These are phyloP conservation scores for Astrocystis sublimbata DNA, from an alignment of 495 filamentous ascomycete genomes.

Conservation along the genomic window DNA sequence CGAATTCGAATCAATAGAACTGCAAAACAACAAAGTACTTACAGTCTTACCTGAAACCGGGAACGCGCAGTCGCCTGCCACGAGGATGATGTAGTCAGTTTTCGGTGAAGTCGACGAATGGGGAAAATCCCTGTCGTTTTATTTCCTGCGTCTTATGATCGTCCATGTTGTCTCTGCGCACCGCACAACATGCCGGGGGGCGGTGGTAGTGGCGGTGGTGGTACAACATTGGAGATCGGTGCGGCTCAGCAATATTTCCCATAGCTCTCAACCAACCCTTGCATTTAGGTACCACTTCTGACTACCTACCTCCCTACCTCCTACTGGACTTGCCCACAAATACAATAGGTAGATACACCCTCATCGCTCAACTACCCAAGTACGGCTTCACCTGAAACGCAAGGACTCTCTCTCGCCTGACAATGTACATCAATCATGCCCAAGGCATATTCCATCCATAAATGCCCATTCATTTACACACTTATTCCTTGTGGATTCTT, in stretches of 20 bases:
- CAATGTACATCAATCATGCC: too few relatives aligned
- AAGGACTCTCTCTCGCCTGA: neutral
- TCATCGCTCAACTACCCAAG: neutral
- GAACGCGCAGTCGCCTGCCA: neutral
- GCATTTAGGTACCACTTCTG: too few relatives aligned
- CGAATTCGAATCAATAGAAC: neutral
- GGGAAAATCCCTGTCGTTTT: neutral
- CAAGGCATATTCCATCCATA: neutral
- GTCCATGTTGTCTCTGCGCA: neutral
- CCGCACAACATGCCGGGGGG: neutral
- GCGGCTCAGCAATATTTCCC: constrained; percentile 12
- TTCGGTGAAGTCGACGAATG: constrained; percentile 13
- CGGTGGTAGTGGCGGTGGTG: neutral
- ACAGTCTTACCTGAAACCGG: neutral
- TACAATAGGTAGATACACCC: too few relatives aligned
- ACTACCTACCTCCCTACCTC: neutral
- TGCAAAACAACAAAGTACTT: neutral
- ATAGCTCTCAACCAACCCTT: too few relatives aligned
- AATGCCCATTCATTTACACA: neutral
- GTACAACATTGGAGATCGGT: constrained; percentile 4
- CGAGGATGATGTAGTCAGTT: neutral
- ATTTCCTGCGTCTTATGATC: neutral
- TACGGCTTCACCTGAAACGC: neutral
- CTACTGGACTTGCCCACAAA: too few relatives aligned
- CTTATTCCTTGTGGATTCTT: neutral